A percentile compares a stretch with the other conserved stretches of the same genome.
Evolutionary conservation across 2,329 filamentous ascomycete genomes (phyloP).

Genomic region (Grosmannia huntii): DNA sequence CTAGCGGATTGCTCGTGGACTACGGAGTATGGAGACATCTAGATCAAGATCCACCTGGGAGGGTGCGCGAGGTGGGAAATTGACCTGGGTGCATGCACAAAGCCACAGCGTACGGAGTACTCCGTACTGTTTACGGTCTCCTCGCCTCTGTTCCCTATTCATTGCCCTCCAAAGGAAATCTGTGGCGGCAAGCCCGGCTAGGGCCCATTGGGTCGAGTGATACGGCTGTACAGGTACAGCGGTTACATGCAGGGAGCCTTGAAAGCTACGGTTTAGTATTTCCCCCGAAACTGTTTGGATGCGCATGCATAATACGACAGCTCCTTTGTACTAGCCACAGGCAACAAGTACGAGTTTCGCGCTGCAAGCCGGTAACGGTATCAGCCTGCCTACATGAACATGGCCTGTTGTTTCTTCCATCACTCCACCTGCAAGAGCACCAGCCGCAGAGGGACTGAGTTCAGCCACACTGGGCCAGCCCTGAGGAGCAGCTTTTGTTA

Average conservation of each 20-base stretch:
- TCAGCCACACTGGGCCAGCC: not conserved
- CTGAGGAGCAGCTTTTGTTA: not conserved
- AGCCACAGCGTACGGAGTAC: not conserved
- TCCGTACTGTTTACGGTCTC: not conserved
- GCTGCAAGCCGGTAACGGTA: not conserved
- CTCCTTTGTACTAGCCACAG: not conserved
- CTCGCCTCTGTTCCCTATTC: not conserved
- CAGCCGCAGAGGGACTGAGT: not conserved
- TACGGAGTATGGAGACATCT: not conserved
- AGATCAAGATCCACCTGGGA: constrained; percentile 3
- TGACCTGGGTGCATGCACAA: constrained; percentile 5
- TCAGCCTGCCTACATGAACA: not conserved
- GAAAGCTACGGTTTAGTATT: not conserved
- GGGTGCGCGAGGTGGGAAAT: constrained; percentile 3
- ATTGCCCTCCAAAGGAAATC: not conserved
- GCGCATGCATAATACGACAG: not conserved
- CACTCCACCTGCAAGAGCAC: not conserved
- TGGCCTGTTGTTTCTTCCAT: not conserved
- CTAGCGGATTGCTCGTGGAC: not conserved
- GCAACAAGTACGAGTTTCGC: not conserved
- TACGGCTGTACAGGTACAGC: constrained; percentile 1
- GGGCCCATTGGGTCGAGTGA: constrained; percentile 3
- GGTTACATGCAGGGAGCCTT: constrained; percentile 5
- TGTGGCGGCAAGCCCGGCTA: constrained; percentile 5
- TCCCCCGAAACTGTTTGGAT: not conserved